Conservation (phyloP, 2,329 filamentous ascomycete species). For the Penicillium sp. region DNA sequence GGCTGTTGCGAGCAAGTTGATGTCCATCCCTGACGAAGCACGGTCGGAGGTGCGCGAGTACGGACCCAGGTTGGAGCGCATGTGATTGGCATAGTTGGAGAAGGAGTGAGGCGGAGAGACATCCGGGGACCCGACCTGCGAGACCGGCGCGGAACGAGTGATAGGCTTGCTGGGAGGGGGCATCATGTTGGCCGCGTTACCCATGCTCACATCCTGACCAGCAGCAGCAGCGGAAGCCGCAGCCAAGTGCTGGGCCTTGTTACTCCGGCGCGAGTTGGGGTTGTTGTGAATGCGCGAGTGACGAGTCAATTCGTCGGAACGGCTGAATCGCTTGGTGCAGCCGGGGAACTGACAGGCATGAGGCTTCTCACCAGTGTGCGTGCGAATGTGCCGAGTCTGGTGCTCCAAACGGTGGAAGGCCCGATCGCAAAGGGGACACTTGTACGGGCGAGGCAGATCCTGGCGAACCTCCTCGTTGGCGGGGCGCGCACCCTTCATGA, state of each 20-base stretch:
- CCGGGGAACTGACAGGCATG: constrained; percentile 94
- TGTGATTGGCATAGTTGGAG: constrained; percentile 59
- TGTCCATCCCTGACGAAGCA: constrained; percentile 56
- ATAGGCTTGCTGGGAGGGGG: constrained; percentile 76
- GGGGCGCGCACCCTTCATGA: constrained; percentile 51
- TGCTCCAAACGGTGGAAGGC: constrained; percentile 98
- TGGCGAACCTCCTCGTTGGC: constrained; percentile 62
- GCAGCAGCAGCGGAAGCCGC: constrained; percentile 57
- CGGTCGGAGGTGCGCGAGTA: constrained; percentile 53
- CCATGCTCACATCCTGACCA: constrained; percentile 51
- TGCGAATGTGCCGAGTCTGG: constrained; percentile 88
- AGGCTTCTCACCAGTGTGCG: constrained; percentile 97
- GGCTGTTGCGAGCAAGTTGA: constrained; percentile 69
- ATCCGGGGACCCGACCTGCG: constrained; percentile 86
- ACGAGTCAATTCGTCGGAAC: constrained; percentile 92
- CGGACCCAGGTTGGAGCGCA: constrained; percentile 58
- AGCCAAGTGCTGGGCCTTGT: constrained; percentile 72
- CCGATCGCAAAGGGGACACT: constrained; percentile 97
- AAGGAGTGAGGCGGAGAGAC: constrained; percentile 93
- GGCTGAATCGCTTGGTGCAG: constrained; percentile 95
- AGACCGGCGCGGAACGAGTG: constrained; percentile 84
- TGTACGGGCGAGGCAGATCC: constrained; percentile 94
- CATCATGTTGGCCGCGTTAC: constrained; percentile 64
- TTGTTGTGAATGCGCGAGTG: constrained; percentile 99
- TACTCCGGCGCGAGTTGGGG: constrained; percentile 90